Conservation (phyloP, 1,139 yeast genomes). For the Sugiyamaella xylanicola region DNA sequence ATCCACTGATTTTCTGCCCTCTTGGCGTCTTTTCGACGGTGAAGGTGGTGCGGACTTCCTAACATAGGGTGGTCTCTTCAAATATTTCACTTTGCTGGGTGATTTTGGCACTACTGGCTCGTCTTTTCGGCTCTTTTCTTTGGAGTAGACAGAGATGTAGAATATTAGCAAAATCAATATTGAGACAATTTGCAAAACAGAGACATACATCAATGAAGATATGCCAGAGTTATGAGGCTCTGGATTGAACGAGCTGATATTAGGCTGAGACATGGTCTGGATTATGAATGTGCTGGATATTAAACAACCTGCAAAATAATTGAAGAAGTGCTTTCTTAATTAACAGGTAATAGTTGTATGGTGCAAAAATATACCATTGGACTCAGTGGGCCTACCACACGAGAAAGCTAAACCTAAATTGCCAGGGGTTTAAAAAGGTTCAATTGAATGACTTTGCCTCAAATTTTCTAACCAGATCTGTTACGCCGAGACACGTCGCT, state of each 20-base stretch:
- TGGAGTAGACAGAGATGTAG: neutral
- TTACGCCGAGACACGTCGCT: too few species aligned
- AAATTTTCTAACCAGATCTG: too few species aligned
- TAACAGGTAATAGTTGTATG: too few species aligned
- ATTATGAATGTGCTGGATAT: neutral
- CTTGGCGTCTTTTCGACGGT: conserved; percentile 6
- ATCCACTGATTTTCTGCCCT: neutral
- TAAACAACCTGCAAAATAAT: neutral
- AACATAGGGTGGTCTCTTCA: neutral
- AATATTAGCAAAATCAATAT: neutral
- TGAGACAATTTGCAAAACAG: conserved; percentile 4
- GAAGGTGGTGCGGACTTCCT: conserved; percentile 6
- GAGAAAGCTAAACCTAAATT: neutral
- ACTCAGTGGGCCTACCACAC: neutral
- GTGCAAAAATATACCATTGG: too few species aligned
- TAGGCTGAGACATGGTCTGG: neutral
- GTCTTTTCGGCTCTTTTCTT: neutral
- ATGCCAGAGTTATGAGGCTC: neutral
- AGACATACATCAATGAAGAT: conserved; percentile 8
- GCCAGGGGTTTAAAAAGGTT: too few species aligned
- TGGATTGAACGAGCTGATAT: neutral
- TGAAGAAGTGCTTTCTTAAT: too few species aligned
- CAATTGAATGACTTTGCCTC: too few species aligned
- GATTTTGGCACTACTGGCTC: neutral
- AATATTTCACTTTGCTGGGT: conserved; percentile 6